phyloP scores from a whole-genome alignment of 352 stramenopile genomes.

The Globisporangium barbulae region DNA sequence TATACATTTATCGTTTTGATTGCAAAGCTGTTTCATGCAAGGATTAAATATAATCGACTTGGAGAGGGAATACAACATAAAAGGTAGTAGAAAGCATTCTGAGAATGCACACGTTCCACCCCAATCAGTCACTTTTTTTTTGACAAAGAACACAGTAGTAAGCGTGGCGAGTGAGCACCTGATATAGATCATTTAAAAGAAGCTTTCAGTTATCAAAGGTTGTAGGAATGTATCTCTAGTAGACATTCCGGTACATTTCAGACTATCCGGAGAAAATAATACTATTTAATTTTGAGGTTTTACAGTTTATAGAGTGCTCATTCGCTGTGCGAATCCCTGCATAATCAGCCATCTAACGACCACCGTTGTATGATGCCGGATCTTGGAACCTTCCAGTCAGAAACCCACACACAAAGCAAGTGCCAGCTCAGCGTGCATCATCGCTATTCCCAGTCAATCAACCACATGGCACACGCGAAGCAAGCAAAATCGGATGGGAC shows the following conservation, averaged over 20 bases:
- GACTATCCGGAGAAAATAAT: no score
- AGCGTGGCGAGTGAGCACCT: no score
- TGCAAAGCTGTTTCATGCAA: not conserved
- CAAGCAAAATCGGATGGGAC: not conserved
- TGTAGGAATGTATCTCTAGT: no score
- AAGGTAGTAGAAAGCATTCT: not conserved
- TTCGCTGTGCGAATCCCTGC: no score
- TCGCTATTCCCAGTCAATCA: not conserved
- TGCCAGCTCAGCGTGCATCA: constrained; percentile 2
- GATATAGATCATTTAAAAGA: no score
- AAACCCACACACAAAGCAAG: not conserved
- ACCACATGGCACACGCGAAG: not conserved
- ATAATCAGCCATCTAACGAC: not conserved
- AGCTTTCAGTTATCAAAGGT: no score
- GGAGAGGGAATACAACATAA: not conserved
- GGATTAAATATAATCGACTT: not conserved
- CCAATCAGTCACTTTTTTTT: not conserved
- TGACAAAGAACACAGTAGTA: no score
- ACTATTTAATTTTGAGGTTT: no score
- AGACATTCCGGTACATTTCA: no score
- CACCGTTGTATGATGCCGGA: not conserved
- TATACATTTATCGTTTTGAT: not conserved
- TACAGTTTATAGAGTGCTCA: no score
- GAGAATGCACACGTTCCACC: constrained; percentile 13
- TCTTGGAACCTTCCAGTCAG: not conserved